Conservation (phyloP, 352 stramenopile genomes). For the Saprolegnia diclina region DNA sequence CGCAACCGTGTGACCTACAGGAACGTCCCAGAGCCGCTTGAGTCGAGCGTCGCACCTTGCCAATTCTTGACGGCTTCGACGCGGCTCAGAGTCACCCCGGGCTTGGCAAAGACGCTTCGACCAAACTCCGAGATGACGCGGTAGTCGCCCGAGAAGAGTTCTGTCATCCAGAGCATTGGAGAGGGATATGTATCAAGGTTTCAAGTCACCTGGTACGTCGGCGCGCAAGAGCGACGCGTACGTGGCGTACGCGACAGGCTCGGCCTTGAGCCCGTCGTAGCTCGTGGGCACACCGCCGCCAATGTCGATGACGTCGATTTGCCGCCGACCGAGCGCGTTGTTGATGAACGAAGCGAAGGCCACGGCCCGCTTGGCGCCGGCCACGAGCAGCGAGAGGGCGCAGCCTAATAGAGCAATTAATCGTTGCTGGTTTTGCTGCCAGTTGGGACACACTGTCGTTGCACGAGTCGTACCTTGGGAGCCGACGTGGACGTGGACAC, state of each 20-base stretch:
- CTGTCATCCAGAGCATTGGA: slow-evolving; percentile 13
- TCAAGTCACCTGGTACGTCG: slow-evolving; percentile 39
- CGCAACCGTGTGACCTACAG: slow-evolving; percentile 56
- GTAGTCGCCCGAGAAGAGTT: slow-evolving; percentile 75
- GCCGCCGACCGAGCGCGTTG: slow-evolving; percentile 42
- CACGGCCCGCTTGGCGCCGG: slow-evolving; percentile 67
- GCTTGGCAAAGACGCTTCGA: slow-evolving; percentile 81
- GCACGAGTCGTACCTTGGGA: slow-evolving; percentile 64
- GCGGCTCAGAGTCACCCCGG: slow-evolving; percentile 75
- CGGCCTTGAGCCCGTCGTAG: slow-evolving; percentile 63
- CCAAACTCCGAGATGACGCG: slow-evolving; percentile 91
- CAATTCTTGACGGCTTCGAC: slow-evolving; percentile 88
- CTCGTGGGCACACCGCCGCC: slow-evolving; percentile 85
- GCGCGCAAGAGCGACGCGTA: slow-evolving; percentile 66
- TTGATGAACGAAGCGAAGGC: slow-evolving; percentile 81
- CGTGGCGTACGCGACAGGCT: slow-evolving; percentile 72
- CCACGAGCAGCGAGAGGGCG: slow-evolving; percentile 70
- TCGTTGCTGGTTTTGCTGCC: too few relatives aligned
- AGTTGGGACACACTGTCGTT: too few relatives aligned
- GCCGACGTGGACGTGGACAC: slow-evolving; percentile 86
- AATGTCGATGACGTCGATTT: slow-evolving; percentile 85
- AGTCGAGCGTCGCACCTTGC: slow-evolving; percentile 31
- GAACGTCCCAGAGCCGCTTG: neutral
- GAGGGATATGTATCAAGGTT: neutral
- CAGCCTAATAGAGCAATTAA: slow-evolving; percentile 35